Evolutionary conservation across 2,329 filamentous ascomycete species (phyloP).

Genomic region (Aspergillus puulaauensis): DNA sequence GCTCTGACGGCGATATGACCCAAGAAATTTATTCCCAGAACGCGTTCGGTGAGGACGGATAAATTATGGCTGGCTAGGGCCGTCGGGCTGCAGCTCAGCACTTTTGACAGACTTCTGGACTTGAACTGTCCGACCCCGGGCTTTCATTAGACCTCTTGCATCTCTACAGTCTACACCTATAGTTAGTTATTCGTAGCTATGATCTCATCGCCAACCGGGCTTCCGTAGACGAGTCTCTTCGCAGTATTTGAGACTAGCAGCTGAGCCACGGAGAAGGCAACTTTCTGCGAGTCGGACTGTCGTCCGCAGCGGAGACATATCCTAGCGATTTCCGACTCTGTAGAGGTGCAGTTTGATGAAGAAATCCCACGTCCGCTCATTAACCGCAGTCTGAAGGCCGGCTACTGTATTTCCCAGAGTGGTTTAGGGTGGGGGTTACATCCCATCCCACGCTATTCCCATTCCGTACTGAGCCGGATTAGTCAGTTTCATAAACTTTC

Average conservation of each 20-base stretch:
- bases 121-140: neutral
- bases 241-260: too few species aligned
- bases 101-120: too few species aligned
- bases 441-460: neutral
- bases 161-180: too few species aligned
- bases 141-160: constrained; percentile 10
- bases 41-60: constrained; percentile 18
- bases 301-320: neutral
- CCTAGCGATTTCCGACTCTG: neutral
- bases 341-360: neutral
- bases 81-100: too few species aligned
- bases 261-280: neutral
- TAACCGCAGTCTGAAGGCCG: constrained; percentile 16
- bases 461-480: neutral
- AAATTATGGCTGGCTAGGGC: constrained; percentile 17
- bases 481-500: neutral
- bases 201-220: constrained; percentile 5
- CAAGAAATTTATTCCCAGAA: constrained; percentile 12
- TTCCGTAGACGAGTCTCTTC: neutral
- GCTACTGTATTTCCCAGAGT: constrained; percentile 22
- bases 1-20: constrained; percentile 9
- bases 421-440: constrained; percentile 34
- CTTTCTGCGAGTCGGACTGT: neutral
- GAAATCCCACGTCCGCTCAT: neutral
- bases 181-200: neutral